Percentiles rank a stretch among this genome's conserved stretches.
Conservation (phyloP, 768 basidiomycete genomes). For the Tylopilus vinaceipallidus region DNA sequence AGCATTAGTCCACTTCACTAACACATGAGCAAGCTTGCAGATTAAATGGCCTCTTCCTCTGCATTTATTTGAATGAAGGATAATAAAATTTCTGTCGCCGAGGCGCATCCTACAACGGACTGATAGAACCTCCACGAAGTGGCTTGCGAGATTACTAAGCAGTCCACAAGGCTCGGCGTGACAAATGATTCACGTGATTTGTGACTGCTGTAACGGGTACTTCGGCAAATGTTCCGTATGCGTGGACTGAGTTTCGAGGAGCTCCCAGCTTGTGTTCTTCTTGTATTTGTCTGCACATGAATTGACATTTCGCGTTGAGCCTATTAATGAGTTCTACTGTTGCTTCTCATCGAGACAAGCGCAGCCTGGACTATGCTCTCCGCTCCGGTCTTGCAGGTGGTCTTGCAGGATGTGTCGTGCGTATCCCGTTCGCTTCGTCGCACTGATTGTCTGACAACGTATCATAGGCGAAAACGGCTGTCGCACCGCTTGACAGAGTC, state of each 20-base stretch:
- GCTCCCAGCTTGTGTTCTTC: background rate
- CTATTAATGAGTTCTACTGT: slow-evolving; percentile 34
- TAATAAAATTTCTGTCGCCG: too few relatives aligned
- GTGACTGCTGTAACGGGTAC: slow-evolving; percentile 6
- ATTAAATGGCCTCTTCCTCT: too few relatives aligned
- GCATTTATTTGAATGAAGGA: too few relatives aligned
- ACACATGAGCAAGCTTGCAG: too few relatives aligned
- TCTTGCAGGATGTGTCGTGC: slow-evolving; percentile 87
- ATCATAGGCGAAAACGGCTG: slow-evolving; percentile 83
- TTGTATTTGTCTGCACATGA: slow-evolving; percentile 7
- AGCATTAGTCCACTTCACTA: too few relatives aligned
- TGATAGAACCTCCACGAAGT: too few relatives aligned
- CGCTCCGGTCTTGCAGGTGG: slow-evolving; percentile 92
- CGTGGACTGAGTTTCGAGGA: background rate
- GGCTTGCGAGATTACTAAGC: too few relatives aligned
- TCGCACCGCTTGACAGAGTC: slow-evolving; percentile 95
- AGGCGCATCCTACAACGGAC: too few relatives aligned
- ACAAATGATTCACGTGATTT: slow-evolving; percentile 19
- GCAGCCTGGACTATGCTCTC: slow-evolving; percentile 58
- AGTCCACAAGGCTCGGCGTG: too few relatives aligned
- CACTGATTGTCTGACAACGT: slow-evolving; percentile 1
- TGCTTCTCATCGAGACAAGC: slow-evolving; percentile 47
- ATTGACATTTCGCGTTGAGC: background rate
- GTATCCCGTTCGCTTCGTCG: slow-evolving; percentile 32
- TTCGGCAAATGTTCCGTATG: slow-evolving; percentile 1